Conservation (phyloP, 345 rosid species). For the Eucalyptus curtisii region DNA sequence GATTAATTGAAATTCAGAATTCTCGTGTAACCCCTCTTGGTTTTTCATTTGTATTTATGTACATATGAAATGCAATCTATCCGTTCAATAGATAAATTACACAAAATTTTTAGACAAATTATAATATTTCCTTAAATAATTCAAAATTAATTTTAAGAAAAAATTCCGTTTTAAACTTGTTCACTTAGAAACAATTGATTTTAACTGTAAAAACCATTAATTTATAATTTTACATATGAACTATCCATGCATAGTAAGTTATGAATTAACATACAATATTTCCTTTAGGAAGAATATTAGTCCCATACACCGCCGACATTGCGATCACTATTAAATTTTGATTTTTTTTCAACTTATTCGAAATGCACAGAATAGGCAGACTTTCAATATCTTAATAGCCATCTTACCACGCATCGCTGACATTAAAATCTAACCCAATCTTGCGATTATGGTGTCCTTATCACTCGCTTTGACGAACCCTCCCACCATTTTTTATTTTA, state of each 20-base stretch:
- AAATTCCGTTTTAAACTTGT: background rate
- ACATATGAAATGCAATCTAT: background rate
- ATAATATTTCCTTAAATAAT: background rate
- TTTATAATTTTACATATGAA: background rate
- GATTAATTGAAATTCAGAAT: too few species aligned
- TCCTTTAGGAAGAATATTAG: background rate
- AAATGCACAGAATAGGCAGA: fast-evolving
- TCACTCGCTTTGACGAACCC: background rate
- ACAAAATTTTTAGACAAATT: background rate
- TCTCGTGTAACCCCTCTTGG: background rate
- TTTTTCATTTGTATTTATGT: background rate
- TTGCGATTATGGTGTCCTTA: fast-evolving
- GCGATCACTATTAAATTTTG: background rate
- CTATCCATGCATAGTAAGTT: background rate
- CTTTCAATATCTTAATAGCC: background rate
- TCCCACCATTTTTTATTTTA: background rate
- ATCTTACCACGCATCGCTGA: fast-evolving
- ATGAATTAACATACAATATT: background rate
- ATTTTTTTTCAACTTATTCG: background rate
- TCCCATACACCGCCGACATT: fast-evolving
- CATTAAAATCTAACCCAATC: background rate
- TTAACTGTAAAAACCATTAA: background rate
- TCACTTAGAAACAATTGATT: background rate
- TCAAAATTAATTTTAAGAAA: background rate
- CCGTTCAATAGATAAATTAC: background rate